Evolutionary conservation across 2,329 filamentous ascomycete genomes (phyloP).

Genomic region (Paecilomyces niveus): DNA sequence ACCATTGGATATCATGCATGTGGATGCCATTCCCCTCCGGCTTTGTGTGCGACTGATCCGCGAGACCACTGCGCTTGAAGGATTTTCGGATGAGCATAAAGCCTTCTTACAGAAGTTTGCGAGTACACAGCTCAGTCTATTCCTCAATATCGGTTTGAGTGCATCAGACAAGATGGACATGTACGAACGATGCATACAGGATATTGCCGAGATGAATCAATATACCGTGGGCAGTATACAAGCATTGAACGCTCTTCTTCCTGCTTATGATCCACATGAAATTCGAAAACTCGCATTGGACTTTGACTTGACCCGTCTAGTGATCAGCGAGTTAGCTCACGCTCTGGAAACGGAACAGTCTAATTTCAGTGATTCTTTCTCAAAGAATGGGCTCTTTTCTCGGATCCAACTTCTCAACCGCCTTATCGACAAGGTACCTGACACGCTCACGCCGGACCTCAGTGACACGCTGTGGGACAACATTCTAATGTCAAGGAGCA

Average conservation of each 20-base stretch:
- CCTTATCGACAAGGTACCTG: slow-evolving; percentile 56
- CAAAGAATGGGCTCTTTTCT: slow-evolving; percentile 43
- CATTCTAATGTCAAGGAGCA: slow-evolving; percentile 59
- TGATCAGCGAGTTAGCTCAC: slow-evolving; percentile 60
- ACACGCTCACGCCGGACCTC: slow-evolving; percentile 55
- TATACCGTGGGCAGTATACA: slow-evolving; percentile 68
- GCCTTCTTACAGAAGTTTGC: slow-evolving; percentile 60
- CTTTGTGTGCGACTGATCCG: slow-evolving; percentile 62
- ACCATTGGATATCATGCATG: slow-evolving; percentile 14
- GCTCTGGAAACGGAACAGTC: slow-evolving; percentile 39
- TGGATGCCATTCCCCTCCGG: slow-evolving; percentile 42
- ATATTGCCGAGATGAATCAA: slow-evolving; percentile 57
- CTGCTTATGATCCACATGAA: slow-evolving; percentile 41
- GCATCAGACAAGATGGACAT: slow-evolving; percentile 54
- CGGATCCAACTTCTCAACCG: slow-evolving; percentile 51
- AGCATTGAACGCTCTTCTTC: slow-evolving; percentile 46
- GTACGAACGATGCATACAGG: slow-evolving; percentile 59
- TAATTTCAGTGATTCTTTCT: slow-evolving; percentile 31
- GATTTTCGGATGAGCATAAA: slow-evolving; percentile 50
- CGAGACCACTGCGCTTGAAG: slow-evolving; percentile 56
- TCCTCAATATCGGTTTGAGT: slow-evolving; percentile 53
- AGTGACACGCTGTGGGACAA: slow-evolving; percentile 63
- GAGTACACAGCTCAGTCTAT: slow-evolving; percentile 51
- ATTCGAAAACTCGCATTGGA: slow-evolving; percentile 52
- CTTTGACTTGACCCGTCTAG: slow-evolving; percentile 54